Conservation (phyloP, 306 rosid genomes). For the Myrica gale region DNA sequence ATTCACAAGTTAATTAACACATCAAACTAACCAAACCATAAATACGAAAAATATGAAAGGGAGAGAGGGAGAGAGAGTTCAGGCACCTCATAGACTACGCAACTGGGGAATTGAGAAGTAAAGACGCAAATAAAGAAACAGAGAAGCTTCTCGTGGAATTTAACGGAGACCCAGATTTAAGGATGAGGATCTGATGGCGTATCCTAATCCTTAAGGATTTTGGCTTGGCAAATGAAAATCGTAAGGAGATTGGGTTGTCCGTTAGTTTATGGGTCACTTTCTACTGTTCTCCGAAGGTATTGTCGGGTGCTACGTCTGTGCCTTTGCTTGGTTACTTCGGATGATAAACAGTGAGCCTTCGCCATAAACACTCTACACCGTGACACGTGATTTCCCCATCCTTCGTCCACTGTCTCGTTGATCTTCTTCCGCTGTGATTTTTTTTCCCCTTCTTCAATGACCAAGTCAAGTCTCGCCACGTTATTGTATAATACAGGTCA, state of each 20-base stretch:
- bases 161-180: slow-evolving; percentile 6
- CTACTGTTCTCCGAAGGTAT: background rate
- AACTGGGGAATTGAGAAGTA: background rate
- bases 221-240: background rate
- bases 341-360: too few species aligned
- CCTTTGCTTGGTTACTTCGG: too few species aligned
- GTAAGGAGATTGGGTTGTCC: too few species aligned
- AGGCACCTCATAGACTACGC: slow-evolving; percentile 30
- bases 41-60: background rate
- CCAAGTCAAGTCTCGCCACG: too few species aligned
- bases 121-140: background rate
- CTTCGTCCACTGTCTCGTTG: too few species aligned
- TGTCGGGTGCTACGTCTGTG: background rate
- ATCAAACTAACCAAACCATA: background rate
- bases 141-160: background rate
- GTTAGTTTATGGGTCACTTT: slow-evolving; percentile 12
- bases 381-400: too few species aligned
- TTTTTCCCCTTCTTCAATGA: too few species aligned
- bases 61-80: slow-evolving; percentile 2
- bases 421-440: too few species aligned
- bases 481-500: too few species aligned
- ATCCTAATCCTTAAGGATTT: slow-evolving; percentile 15
- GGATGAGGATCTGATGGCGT: slow-evolving; percentile 1
- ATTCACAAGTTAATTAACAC: background rate
- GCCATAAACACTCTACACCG: too few species aligned